Conservation (phyloP, 208 protist species). For the Tritrichomonas foetus region DNA sequence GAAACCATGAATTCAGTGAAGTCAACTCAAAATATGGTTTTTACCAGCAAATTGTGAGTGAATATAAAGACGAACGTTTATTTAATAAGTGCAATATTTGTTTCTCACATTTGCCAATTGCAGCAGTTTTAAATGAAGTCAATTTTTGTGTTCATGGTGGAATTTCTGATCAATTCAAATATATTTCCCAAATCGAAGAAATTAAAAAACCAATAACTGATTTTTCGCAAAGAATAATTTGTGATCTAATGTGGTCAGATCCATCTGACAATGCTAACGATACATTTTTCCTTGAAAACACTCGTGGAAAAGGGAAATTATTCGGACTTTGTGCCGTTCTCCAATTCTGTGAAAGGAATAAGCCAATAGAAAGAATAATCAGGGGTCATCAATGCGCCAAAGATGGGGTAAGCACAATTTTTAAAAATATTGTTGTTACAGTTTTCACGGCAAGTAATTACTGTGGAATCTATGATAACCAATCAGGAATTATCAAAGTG, state of each 20-base stretch:
- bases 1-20: neutral
- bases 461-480: neutral
- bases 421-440: neutral
- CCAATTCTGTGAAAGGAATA: conserved; percentile 48
- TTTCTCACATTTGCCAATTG: neutral
- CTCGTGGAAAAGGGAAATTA: too few relatives aligned
- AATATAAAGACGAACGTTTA: neutral
- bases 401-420: neutral
- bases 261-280: neutral
- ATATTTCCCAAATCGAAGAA: neutral
- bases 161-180: neutral
- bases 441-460: conserved; percentile 19
- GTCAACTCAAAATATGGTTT: conserved; percentile 21
- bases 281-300: too few relatives aligned
- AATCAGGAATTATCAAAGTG: too few relatives aligned
- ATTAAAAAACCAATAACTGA: neutral
- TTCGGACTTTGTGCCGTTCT: too few relatives aligned
- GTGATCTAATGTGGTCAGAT: conserved; percentile 48
- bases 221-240: neutral
- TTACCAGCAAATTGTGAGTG: neutral
- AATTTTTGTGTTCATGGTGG: conserved; percentile 28
- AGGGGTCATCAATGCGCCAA: neutral
- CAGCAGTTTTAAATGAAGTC: neutral
- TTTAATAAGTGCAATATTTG: neutral
- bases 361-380: neutral